Evolutionary conservation across 495 filamentous ascomycete genomes (phyloP).

Genomic region (Daldinia caldariorum): DNA sequence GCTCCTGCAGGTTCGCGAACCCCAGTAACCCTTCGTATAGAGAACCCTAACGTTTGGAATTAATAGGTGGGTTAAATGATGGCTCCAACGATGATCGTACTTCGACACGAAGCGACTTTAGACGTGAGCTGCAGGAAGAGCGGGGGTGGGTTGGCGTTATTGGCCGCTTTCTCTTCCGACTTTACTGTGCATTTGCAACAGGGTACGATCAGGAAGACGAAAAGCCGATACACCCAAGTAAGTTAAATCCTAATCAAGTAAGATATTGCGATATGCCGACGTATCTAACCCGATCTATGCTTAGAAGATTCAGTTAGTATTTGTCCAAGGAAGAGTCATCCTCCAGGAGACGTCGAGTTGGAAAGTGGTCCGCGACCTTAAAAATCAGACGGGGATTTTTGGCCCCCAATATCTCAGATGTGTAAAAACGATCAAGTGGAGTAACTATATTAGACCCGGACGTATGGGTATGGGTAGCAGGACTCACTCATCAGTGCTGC

Average conservation of each 20-base stretch:
- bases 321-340: constrained; percentile 18
- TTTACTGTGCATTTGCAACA: constrained; percentile 21
- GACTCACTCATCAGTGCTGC: not conserved
- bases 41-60: not conserved
- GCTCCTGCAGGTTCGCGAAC: constrained; percentile 11
- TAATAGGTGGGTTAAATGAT: not conserved
- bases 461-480: not conserved
- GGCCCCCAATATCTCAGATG: constrained; percentile 13
- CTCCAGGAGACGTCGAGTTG: constrained; percentile 15
- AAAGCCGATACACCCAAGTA: constrained; percentile 13
- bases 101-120: constrained; percentile 1
- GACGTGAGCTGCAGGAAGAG: constrained; percentile 15
- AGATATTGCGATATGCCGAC: not conserved
- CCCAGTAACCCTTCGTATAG: not conserved
- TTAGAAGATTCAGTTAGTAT: constrained; percentile 11
- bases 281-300: too few relatives aligned
- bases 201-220: constrained; percentile 23
- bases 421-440: constrained; percentile 7
- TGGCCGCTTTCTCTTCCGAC: constrained; percentile 27
- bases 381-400: constrained; percentile 8
- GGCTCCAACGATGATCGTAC: constrained; percentile 1
- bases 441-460: not conserved
- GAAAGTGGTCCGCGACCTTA: constrained; percentile 15
- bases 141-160: constrained; percentile 22
- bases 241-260: not conserved